Evolutionary conservation across 2,329 filamentous ascomycete species (phyloP).

Genomic region (Diaporthe capsici): DNA sequence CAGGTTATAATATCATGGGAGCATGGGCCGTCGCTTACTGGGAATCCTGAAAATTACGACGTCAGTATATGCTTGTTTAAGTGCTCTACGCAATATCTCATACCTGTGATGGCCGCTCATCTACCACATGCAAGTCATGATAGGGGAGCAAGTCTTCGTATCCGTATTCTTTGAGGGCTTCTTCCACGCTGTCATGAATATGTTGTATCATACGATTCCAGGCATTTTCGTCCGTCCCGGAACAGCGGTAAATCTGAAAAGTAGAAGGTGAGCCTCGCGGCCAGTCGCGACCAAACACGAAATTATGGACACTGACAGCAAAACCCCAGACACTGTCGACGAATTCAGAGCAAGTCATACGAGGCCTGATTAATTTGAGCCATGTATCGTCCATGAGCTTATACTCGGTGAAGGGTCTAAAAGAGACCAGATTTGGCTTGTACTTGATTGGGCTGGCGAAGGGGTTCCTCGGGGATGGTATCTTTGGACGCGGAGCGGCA

Average conservation of each 20-base stretch:
- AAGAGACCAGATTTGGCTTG: background rate
- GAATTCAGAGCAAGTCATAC: background rate
- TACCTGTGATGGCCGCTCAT: background rate
- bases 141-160: background rate
- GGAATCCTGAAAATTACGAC: background rate
- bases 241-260: background rate
- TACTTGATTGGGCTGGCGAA: background rate
- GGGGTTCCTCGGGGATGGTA: background rate
- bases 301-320: background rate
- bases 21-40: background rate
- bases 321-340: conserved; percentile 5
- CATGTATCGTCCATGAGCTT: background rate
- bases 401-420: background rate
- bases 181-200: background rate
- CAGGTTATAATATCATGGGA: background rate
- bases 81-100: background rate
- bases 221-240: background rate
- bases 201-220: background rate
- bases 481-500: background rate
- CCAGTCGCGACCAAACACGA: background rate
- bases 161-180: background rate
- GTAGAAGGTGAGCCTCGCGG: background rate
- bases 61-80: background rate
- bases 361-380: background rate
- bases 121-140: background rate